Conservation (phyloP, 78 protist genomes). For the Cavenderia fasciculata region DNA sequence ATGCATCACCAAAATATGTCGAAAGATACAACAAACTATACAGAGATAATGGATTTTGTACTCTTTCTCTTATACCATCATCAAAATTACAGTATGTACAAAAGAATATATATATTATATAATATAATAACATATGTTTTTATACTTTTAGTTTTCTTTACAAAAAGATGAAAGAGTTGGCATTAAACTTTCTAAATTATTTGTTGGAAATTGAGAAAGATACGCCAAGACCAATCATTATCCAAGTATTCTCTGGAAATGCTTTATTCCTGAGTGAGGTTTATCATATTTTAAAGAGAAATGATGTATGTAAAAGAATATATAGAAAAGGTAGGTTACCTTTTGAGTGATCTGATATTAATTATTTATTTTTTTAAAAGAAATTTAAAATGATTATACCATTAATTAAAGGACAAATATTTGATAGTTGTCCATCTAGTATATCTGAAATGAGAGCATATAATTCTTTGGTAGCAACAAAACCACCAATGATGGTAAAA, state of each 20-base stretch:
- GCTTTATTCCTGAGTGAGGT: constrained; percentile 30
- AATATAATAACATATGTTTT: not conserved
- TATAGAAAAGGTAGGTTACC: not conserved
- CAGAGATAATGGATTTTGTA: constrained; percentile 47
- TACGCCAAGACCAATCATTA: constrained; percentile 23
- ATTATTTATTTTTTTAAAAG: not conserved
- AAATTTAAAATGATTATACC: constrained; percentile 33
- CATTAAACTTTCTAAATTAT: constrained; percentile 16
- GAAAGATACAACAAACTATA: constrained; percentile 31
- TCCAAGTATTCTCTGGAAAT: constrained; percentile 71
- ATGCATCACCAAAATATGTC: constrained; percentile 9
- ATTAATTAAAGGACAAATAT: constrained; percentile 44
- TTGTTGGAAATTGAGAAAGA: not conserved
- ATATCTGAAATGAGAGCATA: constrained; percentile 6
- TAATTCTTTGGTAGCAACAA: constrained; percentile 21
- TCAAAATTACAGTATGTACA: constrained; percentile 32
- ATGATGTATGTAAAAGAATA: not conserved
- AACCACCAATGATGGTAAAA: not conserved
- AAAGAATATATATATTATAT: not conserved
- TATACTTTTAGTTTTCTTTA: constrained; percentile 12
- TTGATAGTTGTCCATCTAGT: constrained; percentile 53
- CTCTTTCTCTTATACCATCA: constrained; percentile 36
- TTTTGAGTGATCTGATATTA: not conserved
- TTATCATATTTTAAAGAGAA: constrained; percentile 16
- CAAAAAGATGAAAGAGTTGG: constrained; percentile 27